Conservation (phyloP, 495 filamentous ascomycete genomes). For the Bryoglossum gracile region DNA sequence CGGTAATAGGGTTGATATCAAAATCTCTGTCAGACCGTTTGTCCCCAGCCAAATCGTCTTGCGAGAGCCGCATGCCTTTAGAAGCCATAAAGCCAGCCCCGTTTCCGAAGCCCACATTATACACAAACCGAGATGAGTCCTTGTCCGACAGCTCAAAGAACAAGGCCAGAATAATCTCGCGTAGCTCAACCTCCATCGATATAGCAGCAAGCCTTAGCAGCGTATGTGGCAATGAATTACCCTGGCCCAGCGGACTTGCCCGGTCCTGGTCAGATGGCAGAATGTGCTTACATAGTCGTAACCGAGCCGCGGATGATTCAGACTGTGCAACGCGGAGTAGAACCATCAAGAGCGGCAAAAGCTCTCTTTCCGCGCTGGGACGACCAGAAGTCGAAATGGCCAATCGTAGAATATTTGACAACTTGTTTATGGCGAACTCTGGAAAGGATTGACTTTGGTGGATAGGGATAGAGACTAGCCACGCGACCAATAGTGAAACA, state of each 20-base stretch:
- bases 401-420: too few relatives aligned
- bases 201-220: slow-evolving; percentile 76
- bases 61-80: slow-evolving; percentile 70
- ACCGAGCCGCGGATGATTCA: too few relatives aligned
- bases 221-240: slow-evolving; percentile 64
- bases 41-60: slow-evolving; percentile 47
- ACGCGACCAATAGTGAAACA: too few relatives aligned
- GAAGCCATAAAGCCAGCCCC: slow-evolving; percentile 83
- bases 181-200: slow-evolving; percentile 57
- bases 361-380: too few relatives aligned
- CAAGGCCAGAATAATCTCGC: slow-evolving; percentile 65
- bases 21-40: slow-evolving; percentile 32
- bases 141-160: slow-evolving; percentile 82
- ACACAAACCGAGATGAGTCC: slow-evolving; percentile 61
- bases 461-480: too few relatives aligned
- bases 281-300: too few relatives aligned
- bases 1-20: slow-evolving; percentile 95
- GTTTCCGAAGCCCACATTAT: slow-evolving; percentile 85
- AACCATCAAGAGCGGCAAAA: too few relatives aligned
- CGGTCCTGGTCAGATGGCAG: slow-evolving; percentile 76
- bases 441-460: too few relatives aligned
- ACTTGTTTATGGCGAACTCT: too few relatives aligned
- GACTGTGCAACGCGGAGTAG: too few relatives aligned
- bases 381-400: too few relatives aligned
- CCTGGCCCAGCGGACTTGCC: slow-evolving; percentile 65